Base-by-base conservation (phyloP, 1,284 basidiomycete genomes). In the Meripilus lineatus region DNA sequence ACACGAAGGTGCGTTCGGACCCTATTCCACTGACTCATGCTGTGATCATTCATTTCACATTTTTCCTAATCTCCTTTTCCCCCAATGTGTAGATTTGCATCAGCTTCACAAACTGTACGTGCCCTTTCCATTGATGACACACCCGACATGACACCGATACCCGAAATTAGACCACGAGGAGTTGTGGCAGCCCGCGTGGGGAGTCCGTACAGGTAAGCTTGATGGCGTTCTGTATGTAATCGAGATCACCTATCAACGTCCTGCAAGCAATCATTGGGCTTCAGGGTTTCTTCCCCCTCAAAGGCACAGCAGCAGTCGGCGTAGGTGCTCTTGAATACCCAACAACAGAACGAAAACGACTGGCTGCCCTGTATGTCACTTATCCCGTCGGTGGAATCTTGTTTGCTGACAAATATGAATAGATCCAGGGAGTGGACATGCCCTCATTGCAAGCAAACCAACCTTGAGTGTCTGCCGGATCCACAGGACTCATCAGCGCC, bases 111-210 rank as follows among this genome's bases (percentile, higher is more conserved):
- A 91, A 77, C 51, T 93, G 86, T 89, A 51, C 46, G 78, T 73
- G 10, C 22, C 18, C 17, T 23, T 26, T 13, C 13, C n/a, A 6
- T 14, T 18, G 13, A 4, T 32, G 25, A 14, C 13, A 33, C 41
- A n/a, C 24, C 41, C 38, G 25, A 37, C 23, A n/a, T 32, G 11
- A 4, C 23, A 14, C 36, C 13, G 6, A 28, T 13, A 10, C 22
- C 17, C 14, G 15, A 6, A 6, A 46, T 39, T 44, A 88, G 85
- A 89, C 69, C 87, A 90, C 51, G 87, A 90, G 66, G 89, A 93
- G 56, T 70, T 88, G 34, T 98, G 94, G 94, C 93, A 96, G 65
- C 94, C 94, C 24, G 93, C 94, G 11, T 98, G 94, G 94, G 94
- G 94, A 45, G 89, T 98, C 21, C 79, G 94, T 47, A 97, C 94